Percentiles rank a stretch among this genome's conserved stretches.
Conservation (phyloP, 2,329 filamentous ascomycete species). For the Colletotrichum euphorbiae region DNA sequence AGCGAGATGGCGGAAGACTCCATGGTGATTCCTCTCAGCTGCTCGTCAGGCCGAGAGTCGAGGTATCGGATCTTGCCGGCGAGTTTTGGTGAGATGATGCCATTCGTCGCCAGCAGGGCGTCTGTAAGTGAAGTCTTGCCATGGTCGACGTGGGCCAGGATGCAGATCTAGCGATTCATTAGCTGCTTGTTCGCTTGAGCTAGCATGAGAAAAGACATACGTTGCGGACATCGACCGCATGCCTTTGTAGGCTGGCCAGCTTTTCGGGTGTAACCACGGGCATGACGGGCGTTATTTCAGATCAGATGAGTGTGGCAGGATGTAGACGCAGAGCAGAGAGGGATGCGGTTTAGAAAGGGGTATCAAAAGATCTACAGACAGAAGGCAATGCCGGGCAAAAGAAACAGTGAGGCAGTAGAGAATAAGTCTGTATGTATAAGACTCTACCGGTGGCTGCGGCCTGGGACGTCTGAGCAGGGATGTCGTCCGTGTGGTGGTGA, state of each 20-base stretch:
- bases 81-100: conserved; percentile 97
- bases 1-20: conserved; percentile 98
- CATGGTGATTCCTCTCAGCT: conserved; percentile 98
- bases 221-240: conserved; percentile 91
- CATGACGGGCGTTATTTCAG: conserved; percentile 65
- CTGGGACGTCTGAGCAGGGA: conserved; percentile 1
- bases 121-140: conserved; percentile 98
- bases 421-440: neutral
- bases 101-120: conserved; percentile 96
- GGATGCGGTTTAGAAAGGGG: neutral
- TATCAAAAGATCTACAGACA: conserved; percentile 36
- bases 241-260: conserved; percentile 88
- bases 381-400: conserved; percentile 17
- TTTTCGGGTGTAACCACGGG: conserved; percentile 92
- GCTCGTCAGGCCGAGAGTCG: conserved; percentile 95
- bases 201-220: conserved; percentile 57
- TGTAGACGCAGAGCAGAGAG: neutral
- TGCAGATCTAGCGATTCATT: conserved; percentile 77
- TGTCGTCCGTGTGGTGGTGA: conserved; percentile 9
- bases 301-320: neutral
- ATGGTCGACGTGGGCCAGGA: conserved; percentile 96
- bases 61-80: conserved; percentile 98
- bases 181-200: conserved; percentile 20
- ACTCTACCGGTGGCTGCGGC: neutral
- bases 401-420: neutral